Conservation (phyloP, 257 asterid species). For the Salvia hispanica region DNA sequence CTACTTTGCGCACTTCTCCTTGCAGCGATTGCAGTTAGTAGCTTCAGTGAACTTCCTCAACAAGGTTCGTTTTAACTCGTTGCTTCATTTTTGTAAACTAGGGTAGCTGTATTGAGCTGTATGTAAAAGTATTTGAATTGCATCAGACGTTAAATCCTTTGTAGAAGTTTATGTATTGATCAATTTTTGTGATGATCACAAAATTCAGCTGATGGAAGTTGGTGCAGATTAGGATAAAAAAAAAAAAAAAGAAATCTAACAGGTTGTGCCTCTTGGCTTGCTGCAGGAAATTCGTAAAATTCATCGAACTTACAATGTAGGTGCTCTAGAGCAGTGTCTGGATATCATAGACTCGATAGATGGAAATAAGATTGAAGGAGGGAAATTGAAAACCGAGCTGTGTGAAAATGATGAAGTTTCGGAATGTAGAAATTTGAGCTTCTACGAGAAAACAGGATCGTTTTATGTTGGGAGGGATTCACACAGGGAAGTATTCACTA, state of each 20-base stretch:
- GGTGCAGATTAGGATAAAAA: background rate
- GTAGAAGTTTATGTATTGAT: slow-evolving; percentile 12
- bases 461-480: slow-evolving; percentile 34
- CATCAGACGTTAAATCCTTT: background rate
- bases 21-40: slow-evolving; percentile 16
- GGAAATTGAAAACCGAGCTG: background rate
- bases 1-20: slow-evolving; percentile 23
- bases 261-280: background rate
- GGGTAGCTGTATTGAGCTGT: background rate
- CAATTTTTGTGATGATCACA: slow-evolving; percentile 12
- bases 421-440: slow-evolving; percentile 33
- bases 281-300: slow-evolving; percentile 1
- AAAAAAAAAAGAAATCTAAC: background rate
- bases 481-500: slow-evolving; percentile 34
- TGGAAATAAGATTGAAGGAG: slow-evolving; percentile 11
- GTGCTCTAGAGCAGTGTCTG: slow-evolving; percentile 29
- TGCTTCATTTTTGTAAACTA: background rate
- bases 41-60: slow-evolving; percentile 16
- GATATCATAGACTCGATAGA: slow-evolving; percentile 29
- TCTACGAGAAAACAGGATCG: slow-evolving; percentile 40
- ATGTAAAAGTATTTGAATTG: slow-evolving; percentile 2
- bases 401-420: slow-evolving; percentile 23
- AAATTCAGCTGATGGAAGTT: slow-evolving; percentile 35
- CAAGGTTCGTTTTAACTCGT: slow-evolving; percentile 32
- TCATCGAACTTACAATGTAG: slow-evolving; percentile 2